phyloP scores from a whole-genome alignment of 2,329 filamentous ascomycete genomes.

The Talaromyces rugulosus region DNA sequence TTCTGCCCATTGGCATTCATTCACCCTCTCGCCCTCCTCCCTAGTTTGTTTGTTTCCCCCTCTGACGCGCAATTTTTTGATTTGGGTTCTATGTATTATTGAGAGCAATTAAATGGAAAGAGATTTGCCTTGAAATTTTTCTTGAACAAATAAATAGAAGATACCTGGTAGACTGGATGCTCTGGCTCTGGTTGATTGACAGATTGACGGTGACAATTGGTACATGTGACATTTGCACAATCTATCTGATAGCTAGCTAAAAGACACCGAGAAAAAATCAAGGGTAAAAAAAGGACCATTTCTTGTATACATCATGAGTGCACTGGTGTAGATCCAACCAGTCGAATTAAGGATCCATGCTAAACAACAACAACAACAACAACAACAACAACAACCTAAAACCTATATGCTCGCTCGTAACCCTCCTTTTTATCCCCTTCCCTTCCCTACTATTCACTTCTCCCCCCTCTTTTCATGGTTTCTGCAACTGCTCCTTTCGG shows the following conservation, averaged over 20 bases:
- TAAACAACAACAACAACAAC: neutral
- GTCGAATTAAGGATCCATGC: neutral
- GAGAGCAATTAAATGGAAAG: constrained; percentile 1
- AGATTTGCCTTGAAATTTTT: neutral
- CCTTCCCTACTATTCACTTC: neutral
- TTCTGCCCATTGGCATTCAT: neutral
- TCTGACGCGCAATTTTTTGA: constrained; percentile 2
- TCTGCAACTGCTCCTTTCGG: constrained; percentile 21
- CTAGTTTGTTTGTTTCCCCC: neutral
- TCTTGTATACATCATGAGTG: neutral
- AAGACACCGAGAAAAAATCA: neutral
- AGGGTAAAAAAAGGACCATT: neutral
- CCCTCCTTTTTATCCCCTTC: neutral
- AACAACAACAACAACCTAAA: no score
- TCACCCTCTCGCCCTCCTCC: neutral
- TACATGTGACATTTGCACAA: neutral
- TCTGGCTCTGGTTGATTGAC: no score
- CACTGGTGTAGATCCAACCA: neutral
- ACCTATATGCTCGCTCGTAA: neutral
- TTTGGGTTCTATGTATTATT: constrained; percentile 11
- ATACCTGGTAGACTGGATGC: no score
- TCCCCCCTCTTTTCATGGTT: constrained; percentile 15
- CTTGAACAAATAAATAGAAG: no score
- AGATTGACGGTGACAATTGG: no score
- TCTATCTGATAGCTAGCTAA: neutral